Evolutionary conservation across 192 early-diverging fungal species (phyloP), one percentile per base, ranked within the genome.

Genomic region (Coemansia sp.): DNA sequence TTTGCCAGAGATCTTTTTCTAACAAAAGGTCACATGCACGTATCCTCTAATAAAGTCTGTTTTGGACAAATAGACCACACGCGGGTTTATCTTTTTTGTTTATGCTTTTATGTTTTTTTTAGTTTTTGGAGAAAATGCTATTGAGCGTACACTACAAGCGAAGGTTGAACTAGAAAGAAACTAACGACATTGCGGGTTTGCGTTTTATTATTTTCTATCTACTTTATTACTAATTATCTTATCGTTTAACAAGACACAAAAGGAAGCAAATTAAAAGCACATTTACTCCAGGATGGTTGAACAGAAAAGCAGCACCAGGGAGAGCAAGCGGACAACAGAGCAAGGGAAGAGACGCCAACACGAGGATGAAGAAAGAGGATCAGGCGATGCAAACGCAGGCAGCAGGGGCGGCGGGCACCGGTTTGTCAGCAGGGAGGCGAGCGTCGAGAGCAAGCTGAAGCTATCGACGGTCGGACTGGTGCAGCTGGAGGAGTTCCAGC

Each of bases 401-500:
- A 25, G 2, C 25, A 25, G 25, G 25, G 2, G 25, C 25, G 25
- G 57, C 2, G 32, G 37, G 13, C 37, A 59, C n/a, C 17, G 57
- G 68, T 98, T 96, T 71, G 90, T 95, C 1, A 69, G 87, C 9
- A 90, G 93, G 43, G 84, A 88, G 45, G 88, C 87, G 41, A 87
- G 86, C 72, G 88, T 94, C 2, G 95, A 98, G 67, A 87, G 85
- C 63, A 89, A 90, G 37, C 86, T 98, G 38, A 97, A 94, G 71
- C 86, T 84, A n/a, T 90, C 90, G 44, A 96, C 96, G 1, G 86
- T 96, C 49, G 96, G 96, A 46, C 81, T 98, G 32, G 94, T 96
- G 1, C 84, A 91, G 63, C 84, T 97, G 32, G 89, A 93, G 63
- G 95, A 98, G 55, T 98, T 96, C 66, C 89, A 93, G 51, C 87